These are phyloP conservation scores for Saccharomyces hybrid DNA, from an alignment of 1,139 yeast species.

Conservation along the genomic window DNA sequence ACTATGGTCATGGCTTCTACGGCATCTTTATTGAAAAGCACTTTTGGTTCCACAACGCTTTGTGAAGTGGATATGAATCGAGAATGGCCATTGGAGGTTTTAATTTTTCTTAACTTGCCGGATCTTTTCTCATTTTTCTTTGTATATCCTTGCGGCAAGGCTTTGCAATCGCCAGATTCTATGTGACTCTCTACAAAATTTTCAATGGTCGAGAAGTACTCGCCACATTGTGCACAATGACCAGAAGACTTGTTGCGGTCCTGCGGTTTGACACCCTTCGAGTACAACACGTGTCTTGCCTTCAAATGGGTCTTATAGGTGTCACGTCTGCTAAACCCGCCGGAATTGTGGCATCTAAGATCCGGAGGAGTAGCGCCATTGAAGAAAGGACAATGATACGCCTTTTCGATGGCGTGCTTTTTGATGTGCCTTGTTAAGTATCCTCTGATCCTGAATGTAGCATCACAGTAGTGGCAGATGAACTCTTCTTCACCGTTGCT, in stretches of 20 bases:
- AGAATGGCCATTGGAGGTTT: conserved; percentile 30
- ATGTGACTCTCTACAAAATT: conserved; percentile 88
- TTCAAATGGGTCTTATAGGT: conserved; percentile 92
- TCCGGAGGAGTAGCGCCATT: conserved; percentile 40
- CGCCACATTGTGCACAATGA: conserved; percentile 76
- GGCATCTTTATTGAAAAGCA: conserved; percentile 28
- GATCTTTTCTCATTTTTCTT: conserved; percentile 3
- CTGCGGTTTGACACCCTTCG: conserved; percentile 72
- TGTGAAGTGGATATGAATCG: conserved; percentile 32
- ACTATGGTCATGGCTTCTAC: conserved; percentile 31
- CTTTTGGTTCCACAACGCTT: conserved; percentile 30
- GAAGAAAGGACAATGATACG: conserved; percentile 85
- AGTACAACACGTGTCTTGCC: conserved; percentile 85
- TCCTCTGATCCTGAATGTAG: conserved; percentile 77
- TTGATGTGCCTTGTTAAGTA: conserved; percentile 88
- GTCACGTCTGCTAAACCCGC: conserved; percentile 92
- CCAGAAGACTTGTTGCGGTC: conserved; percentile 67
- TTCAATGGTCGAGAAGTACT: conserved; percentile 65
- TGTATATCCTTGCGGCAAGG: conserved; percentile 46
- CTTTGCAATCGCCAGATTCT: conserved; percentile 73
- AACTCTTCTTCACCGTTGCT: neutral
- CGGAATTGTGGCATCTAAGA: conserved; percentile 77
- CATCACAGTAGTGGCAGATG: conserved; percentile 62
- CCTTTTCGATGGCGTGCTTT: conserved; percentile 80
- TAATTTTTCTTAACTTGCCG: conserved; percentile 17